phyloP scores from a whole-genome alignment of 768 basidiomycete species.

The Boletus reticulatus region DNA sequence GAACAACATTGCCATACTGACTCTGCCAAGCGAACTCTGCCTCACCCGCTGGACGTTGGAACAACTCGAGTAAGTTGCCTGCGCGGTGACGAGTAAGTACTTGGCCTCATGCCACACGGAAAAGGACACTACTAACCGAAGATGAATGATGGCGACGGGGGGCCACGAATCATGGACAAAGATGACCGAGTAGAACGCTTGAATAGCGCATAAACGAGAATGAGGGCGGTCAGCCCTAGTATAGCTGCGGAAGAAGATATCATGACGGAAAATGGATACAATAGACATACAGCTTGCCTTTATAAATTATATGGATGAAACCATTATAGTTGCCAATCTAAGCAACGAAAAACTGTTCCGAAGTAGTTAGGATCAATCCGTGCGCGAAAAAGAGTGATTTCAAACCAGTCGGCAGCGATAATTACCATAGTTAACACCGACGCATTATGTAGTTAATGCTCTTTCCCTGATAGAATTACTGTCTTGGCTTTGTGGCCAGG shows the following conservation, averaged over 20 bases:
- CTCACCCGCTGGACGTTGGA: constrained; percentile 25
- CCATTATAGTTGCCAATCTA: too few relatives aligned
- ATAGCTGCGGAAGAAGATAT: neutral
- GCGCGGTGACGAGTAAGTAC: neutral
- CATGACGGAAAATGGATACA: neutral
- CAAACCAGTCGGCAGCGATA: too few relatives aligned
- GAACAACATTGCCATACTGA: constrained; percentile 25
- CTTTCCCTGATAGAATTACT: too few relatives aligned
- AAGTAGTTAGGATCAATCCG: too few relatives aligned
- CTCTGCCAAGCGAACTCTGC: constrained; percentile 30
- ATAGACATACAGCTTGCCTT: too few relatives aligned
- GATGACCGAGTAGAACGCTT: neutral
- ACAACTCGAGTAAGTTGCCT: constrained; percentile 28
- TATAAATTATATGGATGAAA: too few relatives aligned
- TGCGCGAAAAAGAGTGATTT: too few relatives aligned
- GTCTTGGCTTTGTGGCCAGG: too few relatives aligned
- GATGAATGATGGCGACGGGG: constrained; percentile 14
- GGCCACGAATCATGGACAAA: constrained; percentile 14
- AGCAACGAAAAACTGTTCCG: too few relatives aligned
- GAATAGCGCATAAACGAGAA: neutral
- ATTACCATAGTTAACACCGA: too few relatives aligned
- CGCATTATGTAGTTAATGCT: too few relatives aligned
- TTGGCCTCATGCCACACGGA: constrained; percentile 4
- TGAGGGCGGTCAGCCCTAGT: neutral
- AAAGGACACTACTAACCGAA: constrained; percentile 2